Percentiles rank a stretch among this genome's conserved stretches.
These are phyloP conservation scores for Flagelloscypha sp. DNA, from an alignment of 768 basidiomycete genomes.

Conservation along the genomic window DNA sequence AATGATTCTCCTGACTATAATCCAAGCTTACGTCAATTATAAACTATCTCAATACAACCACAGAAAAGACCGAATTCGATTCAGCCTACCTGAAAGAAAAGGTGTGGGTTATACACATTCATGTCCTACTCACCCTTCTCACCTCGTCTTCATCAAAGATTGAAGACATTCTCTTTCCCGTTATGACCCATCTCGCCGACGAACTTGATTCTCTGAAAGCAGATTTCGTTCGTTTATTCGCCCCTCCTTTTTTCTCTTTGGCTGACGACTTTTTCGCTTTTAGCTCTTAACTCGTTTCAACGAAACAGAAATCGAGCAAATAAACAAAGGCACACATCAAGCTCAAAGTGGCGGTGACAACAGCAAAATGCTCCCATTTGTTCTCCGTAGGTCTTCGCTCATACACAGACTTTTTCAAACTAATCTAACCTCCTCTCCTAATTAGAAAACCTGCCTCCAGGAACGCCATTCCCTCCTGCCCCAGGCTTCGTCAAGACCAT, in stretches of 20 bases:
- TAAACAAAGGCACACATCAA: slow-evolving; percentile 7
- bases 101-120: background rate
- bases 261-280: background rate
- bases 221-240: slow-evolving; percentile 1
- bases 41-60: too few relatives aligned
- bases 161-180: slow-evolving; percentile 4
- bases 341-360: slow-evolving; percentile 5
- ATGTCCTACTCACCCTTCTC: background rate
- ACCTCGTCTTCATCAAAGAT: background rate
- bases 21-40: too few relatives aligned
- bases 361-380: slow-evolving; percentile 6
- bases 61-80: slow-evolving; percentile 4
- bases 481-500: slow-evolving; percentile 9
- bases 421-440: slow-evolving; percentile 1
- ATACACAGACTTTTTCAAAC: background rate
- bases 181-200: slow-evolving; percentile 10
- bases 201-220: slow-evolving; percentile 8
- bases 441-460: slow-evolving; percentile 7
- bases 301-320: slow-evolving; percentile 6
- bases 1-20: too few relatives aligned
- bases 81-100: slow-evolving; percentile 3
- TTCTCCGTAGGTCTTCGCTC: slow-evolving; percentile 5
- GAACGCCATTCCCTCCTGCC: slow-evolving; percentile 9
- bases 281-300: slow-evolving; percentile 9
- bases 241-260: background rate